Evolutionary conservation across 108 stramenopile species (phyloP).

Genomic region (Cyclostephanos tholiformis): DNA sequence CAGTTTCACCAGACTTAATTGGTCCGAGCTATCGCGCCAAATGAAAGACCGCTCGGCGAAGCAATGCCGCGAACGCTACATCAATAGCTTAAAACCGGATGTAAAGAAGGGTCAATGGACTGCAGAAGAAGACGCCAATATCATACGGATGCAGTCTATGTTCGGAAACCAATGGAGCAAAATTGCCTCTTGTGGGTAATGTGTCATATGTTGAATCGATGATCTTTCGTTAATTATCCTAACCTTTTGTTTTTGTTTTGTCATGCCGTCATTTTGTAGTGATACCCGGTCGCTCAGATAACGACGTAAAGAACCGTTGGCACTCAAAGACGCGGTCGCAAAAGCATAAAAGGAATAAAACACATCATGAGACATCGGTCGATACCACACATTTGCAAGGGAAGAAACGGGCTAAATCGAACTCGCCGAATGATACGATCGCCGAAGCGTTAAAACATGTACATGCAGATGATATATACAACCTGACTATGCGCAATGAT

Average conservation of each 20-base stretch:
- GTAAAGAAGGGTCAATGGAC: slow-evolving; percentile 74
- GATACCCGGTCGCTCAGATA: slow-evolving; percentile 20
- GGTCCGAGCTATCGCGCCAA: neutral
- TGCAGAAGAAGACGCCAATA: slow-evolving; percentile 61
- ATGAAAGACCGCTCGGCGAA: slow-evolving; percentile 16
- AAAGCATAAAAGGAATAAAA: neutral
- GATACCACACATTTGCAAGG: neutral
- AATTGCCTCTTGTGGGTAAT: slow-evolving; percentile 52
- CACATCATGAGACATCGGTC: neutral
- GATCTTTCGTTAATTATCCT: neutral
- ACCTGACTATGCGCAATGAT: neutral
- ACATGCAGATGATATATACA: neutral
- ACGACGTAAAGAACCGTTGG: slow-evolving; percentile 34
- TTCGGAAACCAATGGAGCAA: slow-evolving; percentile 69
- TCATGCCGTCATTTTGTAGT: neutral
- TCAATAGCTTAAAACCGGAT: slow-evolving; percentile 80
- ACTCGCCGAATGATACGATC: neutral
- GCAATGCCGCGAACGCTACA: slow-evolving; percentile 74
- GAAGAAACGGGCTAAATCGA: slow-evolving; percentile 1
- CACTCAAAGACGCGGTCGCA: slow-evolving; percentile 8
- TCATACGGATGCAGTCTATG: slow-evolving; percentile 47
- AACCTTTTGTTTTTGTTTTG: no score
- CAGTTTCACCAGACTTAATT: neutral
- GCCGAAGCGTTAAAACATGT: neutral
- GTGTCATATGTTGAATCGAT: neutral